A percentile compares a stretch with the other conserved stretches of the same genome.
phyloP scores from a whole-genome alignment of 2,329 filamentous ascomycete species.

The Arthroderma uncinatum region DNA sequence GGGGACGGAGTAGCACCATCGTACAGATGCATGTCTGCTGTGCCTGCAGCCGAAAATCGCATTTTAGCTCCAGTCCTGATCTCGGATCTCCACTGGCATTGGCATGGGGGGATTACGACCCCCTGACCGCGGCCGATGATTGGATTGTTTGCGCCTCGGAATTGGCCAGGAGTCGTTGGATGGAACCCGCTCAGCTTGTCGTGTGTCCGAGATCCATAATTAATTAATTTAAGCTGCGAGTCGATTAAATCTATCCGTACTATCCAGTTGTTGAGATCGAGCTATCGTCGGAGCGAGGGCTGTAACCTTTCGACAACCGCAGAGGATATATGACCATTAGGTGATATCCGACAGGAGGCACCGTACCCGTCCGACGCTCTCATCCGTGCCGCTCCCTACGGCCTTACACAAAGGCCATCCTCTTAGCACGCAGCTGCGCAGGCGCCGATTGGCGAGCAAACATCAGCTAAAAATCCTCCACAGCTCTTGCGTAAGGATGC shows the following conservation, averaged over 20 bases:
- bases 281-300: too few species aligned
- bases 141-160: neutral
- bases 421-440: neutral
- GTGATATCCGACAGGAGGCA: neutral
- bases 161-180: neutral
- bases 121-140: neutral
- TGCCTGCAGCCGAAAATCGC: neutral
- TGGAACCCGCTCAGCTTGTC: slow-evolving; percentile 1
- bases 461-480: neutral
- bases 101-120: neutral
- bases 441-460: neutral
- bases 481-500: neutral
- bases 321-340: neutral
- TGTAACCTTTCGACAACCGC: neutral
- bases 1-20: neutral
- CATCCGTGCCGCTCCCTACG: neutral
- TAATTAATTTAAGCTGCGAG: neutral
- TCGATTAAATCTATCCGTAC: too few species aligned
- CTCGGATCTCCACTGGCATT: neutral
- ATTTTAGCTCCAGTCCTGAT: neutral
- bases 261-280: too few species aligned
- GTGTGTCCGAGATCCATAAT: neutral
- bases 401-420: neutral
- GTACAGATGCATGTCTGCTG: neutral
- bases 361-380: neutral